Evolutionary conservation across 2,329 filamentous ascomycete genomes (phyloP).

Genomic region (Cladosporium austrohemisphaericum): DNA sequence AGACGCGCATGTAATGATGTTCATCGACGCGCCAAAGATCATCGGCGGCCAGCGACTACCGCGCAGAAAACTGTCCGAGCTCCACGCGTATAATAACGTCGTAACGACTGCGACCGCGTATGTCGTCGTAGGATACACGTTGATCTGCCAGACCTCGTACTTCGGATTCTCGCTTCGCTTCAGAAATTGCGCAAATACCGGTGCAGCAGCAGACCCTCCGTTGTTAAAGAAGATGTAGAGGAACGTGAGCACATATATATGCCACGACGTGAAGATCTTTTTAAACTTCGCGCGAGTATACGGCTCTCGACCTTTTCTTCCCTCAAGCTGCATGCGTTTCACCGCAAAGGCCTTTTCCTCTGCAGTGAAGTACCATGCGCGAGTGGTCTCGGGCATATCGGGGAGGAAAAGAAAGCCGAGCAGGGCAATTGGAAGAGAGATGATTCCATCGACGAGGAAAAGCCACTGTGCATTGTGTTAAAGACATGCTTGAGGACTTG

Average conservation of each 20-base stretch:
- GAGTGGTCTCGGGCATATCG: slow-evolving; percentile 4
- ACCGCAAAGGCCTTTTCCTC: slow-evolving; percentile 38
- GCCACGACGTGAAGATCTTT: slow-evolving; percentile 59
- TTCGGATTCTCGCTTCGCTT: slow-evolving; percentile 34
- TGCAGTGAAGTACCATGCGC: slow-evolving; percentile 6
- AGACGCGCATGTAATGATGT: slow-evolving; percentile 46
- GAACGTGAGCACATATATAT: slow-evolving; percentile 56
- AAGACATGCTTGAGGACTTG: background rate
- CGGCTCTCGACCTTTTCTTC: slow-evolving; percentile 37
- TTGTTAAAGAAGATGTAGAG: slow-evolving; percentile 65
- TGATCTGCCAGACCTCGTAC: slow-evolving; percentile 53
- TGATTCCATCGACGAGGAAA: slow-evolving; percentile 4
- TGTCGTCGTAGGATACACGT: slow-evolving; percentile 51
- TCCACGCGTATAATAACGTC: slow-evolving; percentile 63
- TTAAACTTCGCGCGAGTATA: slow-evolving; percentile 47
- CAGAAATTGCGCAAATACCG: slow-evolving; percentile 52
- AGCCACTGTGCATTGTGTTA: background rate
- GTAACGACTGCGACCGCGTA: slow-evolving; percentile 54
- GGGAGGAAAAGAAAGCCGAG: slow-evolving; percentile 6
- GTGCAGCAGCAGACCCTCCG: slow-evolving; percentile 48
- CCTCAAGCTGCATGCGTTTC: slow-evolving; percentile 50
- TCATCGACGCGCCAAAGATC: slow-evolving; percentile 50
- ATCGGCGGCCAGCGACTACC: slow-evolving; percentile 53
- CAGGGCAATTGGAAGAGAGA: slow-evolving; percentile 4
- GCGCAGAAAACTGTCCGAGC: slow-evolving; percentile 57